A percentile compares a stretch with the other conserved stretches of the same genome.
These are phyloP conservation scores for Aristolochia fimbriata DNA, from an alignment of 164 flowering plant species.

Conservation along the genomic window DNA sequence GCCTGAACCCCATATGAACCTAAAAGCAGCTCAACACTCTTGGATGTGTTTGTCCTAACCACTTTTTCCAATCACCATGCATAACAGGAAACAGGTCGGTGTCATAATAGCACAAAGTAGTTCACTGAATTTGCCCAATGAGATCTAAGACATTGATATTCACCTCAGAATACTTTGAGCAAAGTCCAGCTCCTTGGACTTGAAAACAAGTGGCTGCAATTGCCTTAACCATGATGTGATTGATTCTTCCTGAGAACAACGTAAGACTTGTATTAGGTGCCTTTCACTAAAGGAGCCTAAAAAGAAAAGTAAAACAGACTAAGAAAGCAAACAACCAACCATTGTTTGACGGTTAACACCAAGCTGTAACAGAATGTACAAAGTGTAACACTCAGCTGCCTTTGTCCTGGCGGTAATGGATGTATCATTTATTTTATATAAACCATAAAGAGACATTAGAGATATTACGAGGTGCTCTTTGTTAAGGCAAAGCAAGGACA, in stretches of 20 bases:
- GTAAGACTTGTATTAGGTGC: not conserved
- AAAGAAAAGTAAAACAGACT: not conserved
- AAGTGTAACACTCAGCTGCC: slow-evolving; percentile 70
- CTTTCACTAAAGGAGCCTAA: not conserved
- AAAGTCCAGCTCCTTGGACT: slow-evolving; percentile 64
- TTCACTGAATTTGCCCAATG: too few species aligned
- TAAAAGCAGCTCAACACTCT: not conserved
- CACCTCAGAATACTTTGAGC: slow-evolving; percentile 65
- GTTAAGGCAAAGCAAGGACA: slow-evolving; percentile 60
- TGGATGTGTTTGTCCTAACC: not conserved
- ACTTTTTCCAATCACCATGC: not conserved
- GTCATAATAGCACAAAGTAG: not conserved
- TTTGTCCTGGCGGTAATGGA: slow-evolving; percentile 23
- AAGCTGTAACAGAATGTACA: slow-evolving; percentile 77
- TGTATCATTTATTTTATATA: slow-evolving; percentile 48
- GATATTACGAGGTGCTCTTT: slow-evolving; percentile 79
- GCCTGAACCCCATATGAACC: not conserved
- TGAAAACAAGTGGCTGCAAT: slow-evolving; percentile 35
- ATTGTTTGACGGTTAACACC: slow-evolving; percentile 37
- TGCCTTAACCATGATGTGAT: slow-evolving; percentile 63
- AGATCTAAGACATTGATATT: not conserved
- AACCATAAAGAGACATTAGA: slow-evolving; percentile 46
- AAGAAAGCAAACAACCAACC: slow-evolving; percentile 23
- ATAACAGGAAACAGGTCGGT: not conserved
- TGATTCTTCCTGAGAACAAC: slow-evolving; percentile 49